Evolutionary conservation across 176 grass and related monocot species (phyloP).

Genomic region (Eragrostis nindensis): DNA sequence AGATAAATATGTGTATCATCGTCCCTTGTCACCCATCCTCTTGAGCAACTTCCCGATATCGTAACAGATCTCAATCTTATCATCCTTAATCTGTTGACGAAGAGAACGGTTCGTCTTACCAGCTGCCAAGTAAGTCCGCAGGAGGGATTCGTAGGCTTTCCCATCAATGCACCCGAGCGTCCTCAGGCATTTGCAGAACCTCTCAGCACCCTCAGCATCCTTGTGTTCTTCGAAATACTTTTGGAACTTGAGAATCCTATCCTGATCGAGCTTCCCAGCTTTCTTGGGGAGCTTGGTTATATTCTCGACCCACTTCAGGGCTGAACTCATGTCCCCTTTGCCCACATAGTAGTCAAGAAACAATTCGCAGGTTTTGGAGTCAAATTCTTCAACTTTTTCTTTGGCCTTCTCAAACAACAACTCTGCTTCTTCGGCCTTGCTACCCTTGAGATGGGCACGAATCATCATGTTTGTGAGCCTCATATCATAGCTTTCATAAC

Average conservation of each 20-base stretch:
- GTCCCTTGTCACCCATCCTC: slow-evolving; percentile 46
- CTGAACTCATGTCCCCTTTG: slow-evolving; percentile 31
- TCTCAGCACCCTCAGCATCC: slow-evolving; percentile 50
- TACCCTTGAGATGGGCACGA: slow-evolving; percentile 51
- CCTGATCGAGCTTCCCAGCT: slow-evolving; percentile 51
- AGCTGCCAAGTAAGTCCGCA: slow-evolving; percentile 51
- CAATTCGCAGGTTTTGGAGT: slow-evolving; percentile 61
- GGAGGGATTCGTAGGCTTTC: slow-evolving; percentile 55
- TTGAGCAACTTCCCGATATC: slow-evolving; percentile 54
- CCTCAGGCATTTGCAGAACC: slow-evolving; percentile 54
- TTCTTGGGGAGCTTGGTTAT: slow-evolving; percentile 52
- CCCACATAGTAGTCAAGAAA: slow-evolving; percentile 69
- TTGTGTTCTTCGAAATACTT: slow-evolving; percentile 70
- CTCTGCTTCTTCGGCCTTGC: slow-evolving; percentile 63
- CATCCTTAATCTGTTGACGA: slow-evolving; percentile 56
- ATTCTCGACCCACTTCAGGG: slow-evolving; percentile 67
- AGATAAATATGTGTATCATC: slow-evolving; percentile 34
- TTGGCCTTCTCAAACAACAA: slow-evolving; percentile 51
- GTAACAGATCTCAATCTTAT: slow-evolving; percentile 58
- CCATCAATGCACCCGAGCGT: slow-evolving; percentile 46
- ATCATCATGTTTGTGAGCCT: slow-evolving; percentile 71
- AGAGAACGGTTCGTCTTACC: slow-evolving; percentile 37
- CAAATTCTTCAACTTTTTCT: slow-evolving; percentile 50
- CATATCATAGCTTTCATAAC: slow-evolving; percentile 46
- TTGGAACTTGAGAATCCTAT: slow-evolving; percentile 53